Evolutionary conservation across 1,284 basidiomycete genomes (phyloP), one percentile per base, ranked within the genome.

Genomic region (Macrocybe sp.): DNA sequence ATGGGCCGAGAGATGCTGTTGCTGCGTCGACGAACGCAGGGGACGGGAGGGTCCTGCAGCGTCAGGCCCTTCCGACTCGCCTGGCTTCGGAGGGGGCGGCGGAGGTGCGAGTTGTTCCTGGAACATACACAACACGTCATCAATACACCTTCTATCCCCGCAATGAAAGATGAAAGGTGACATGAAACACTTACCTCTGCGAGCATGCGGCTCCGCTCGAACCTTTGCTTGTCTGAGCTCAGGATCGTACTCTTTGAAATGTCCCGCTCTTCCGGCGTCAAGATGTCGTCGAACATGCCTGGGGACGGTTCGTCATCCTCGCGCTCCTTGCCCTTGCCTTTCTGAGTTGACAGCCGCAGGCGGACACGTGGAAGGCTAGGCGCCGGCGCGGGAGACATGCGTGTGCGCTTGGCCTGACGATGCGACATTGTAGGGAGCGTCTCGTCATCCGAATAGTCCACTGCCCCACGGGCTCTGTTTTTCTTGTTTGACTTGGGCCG

Each of bases 231-330:
- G 64, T 99, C 96, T 7, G 63, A 60, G n/a, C 68, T 66, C 1
- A 66, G 64, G 35, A 94, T 81, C 4, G 68, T 64, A n/a, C 93
- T 94, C 54, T 81, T 83, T 12, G 74, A 69, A 29, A 78, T 88
- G 62, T 93, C 89, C 29, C 92, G 82, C 46, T 97, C 89, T 10
- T 75, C 71, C 0, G 75, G 71, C 11, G 65, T 67, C 45, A 98
- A 72, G 47, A 95, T 72, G 36, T 94, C 89, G 48, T 95, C 88
- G 66, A 96, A 92, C 49, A 93, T 73, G n/a, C 82, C 81, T 37
- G 69, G 72, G 37, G 54, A 58, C n/a, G 52, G 48, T 37, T 71
- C 67, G 16, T 80, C 76, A 6, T 81, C 78, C 45, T 86, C 82
- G n/a, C 74, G 74, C 45, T 70, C 68, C 49, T 66, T 69, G 7